Evolutionary conservation across 371 early-diverging fungal genomes (phyloP).

Genomic region (Mucor ambiguus): DNA sequence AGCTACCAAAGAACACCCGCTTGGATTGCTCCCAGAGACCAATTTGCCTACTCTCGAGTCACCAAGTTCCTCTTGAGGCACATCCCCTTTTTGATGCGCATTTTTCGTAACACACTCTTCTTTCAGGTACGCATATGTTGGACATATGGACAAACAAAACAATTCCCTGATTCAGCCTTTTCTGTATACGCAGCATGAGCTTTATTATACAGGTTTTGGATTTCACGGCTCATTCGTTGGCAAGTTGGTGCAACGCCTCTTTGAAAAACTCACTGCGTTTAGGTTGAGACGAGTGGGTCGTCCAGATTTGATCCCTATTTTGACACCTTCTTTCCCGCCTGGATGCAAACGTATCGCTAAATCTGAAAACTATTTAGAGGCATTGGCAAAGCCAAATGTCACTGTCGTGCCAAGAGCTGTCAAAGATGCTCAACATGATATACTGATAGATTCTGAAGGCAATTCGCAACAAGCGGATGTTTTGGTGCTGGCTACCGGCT

Average conservation of each 20-base stretch:
- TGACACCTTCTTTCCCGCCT: constrained; percentile 51
- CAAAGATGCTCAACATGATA: constrained; percentile 36
- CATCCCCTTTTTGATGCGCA: constrained; percentile 41
- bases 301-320: constrained; percentile 18
- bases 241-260: background rate
- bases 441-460: constrained; percentile 43
- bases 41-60: constrained; percentile 28
- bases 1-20: constrained; percentile 58
- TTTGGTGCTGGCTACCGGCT: constrained; percentile 68
- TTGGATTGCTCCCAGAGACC: constrained; percentile 42
- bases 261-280: background rate
- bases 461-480: constrained; percentile 51
- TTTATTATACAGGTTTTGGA: constrained; percentile 11
- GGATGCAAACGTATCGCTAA: constrained; percentile 66
- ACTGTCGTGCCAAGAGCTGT: constrained; percentile 49
- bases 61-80: constrained; percentile 42
- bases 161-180: background rate
- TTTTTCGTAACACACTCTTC: constrained; percentile 23
- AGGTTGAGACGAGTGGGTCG: constrained; percentile 7
- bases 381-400: constrained; percentile 51
- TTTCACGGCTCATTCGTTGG: constrained; percentile 5
- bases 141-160: background rate
- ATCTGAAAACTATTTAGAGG: constrained; percentile 52
- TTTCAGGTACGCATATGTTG: background rate
- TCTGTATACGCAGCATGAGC: constrained; percentile 4